Conservation (phyloP, 164 flowering plant genomes). For the Buxus sempervirens region DNA sequence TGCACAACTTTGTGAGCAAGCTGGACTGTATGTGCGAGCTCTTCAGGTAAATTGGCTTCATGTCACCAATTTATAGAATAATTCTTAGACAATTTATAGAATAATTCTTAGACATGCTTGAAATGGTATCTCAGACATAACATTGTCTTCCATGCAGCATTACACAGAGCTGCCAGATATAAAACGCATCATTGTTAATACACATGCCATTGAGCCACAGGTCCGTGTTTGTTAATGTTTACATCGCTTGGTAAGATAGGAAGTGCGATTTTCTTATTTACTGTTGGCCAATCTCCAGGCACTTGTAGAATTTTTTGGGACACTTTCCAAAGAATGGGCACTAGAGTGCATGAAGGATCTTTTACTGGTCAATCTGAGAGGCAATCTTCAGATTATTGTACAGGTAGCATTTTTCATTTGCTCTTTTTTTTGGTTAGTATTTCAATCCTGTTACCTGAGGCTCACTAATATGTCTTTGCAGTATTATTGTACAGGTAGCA, state of each 20-base stretch:
- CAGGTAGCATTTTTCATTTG: conserved; percentile 36
- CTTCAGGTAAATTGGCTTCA: conserved; percentile 40
- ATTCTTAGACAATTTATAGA: not conserved
- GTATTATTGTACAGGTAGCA: conserved; percentile 16
- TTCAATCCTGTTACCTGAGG: not conserved
- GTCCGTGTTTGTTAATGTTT: conserved; percentile 23
- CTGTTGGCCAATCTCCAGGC: conserved; percentile 42
- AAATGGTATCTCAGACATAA: not conserved
- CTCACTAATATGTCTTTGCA: conserved; percentile 20
- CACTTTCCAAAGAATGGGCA: conserved; percentile 81
- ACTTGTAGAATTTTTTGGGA: conserved; percentile 81
- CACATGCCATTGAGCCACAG: conserved; percentile 91
- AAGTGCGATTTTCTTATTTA: conserved; percentile 13
- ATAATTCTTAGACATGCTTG: too few relatives aligned
- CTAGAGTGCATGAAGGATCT: conserved; percentile 90
- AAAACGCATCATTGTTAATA: conserved; percentile 79
- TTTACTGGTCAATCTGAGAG: conserved; percentile 63
- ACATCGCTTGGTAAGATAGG: not conserved
- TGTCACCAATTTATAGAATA: not conserved
- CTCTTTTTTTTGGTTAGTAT: not conserved
- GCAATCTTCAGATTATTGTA: conserved; percentile 82
- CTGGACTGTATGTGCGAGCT: conserved; percentile 72
- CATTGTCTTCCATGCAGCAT: conserved; percentile 51
- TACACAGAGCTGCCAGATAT: conserved; percentile 74
- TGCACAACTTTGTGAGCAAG: conserved; percentile 83